phyloP scores from a whole-genome alignment of 1,284 basidiomycete species.

The Pascua guehoae region DNA sequence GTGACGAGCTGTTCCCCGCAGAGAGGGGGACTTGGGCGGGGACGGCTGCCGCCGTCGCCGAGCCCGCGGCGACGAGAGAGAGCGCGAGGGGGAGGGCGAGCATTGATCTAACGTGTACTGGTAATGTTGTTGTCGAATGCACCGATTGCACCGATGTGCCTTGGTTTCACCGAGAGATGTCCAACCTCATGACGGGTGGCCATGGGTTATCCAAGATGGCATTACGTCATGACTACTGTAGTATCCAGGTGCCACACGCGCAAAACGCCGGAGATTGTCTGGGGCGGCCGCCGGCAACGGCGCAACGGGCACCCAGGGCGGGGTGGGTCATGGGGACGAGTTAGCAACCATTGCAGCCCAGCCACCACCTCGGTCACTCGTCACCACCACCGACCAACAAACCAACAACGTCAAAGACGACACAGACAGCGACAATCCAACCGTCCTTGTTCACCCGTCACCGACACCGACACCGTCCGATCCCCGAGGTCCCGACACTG shows the following conservation, averaged over 20 bases:
- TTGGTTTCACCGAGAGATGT: too few relatives aligned
- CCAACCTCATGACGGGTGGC: too few relatives aligned
- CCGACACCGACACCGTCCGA: not conserved
- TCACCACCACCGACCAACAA: not conserved
- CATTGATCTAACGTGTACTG: not conserved
- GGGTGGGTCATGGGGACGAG: too few relatives aligned
- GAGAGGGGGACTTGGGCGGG: not conserved
- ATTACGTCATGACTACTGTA: too few relatives aligned
- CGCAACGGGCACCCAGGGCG: too few relatives aligned
- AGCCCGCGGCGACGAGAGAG: not conserved
- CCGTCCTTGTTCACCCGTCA: not conserved
- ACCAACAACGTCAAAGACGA: not conserved
- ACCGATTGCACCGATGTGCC: not conserved
- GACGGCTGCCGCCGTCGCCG: not conserved
- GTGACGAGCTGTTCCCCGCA: slow-evolving; percentile 3
- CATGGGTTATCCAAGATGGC: too few relatives aligned
- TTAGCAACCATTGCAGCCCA: too few relatives aligned
- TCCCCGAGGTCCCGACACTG: not conserved
- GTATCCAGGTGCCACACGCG: not conserved
- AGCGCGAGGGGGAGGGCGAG: not conserved
- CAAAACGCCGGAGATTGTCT: not conserved
- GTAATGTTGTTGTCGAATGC: not conserved
- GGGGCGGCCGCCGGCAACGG: not conserved
- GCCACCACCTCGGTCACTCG: not conserved
- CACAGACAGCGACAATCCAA: not conserved